Base-by-base conservation (phyloP, 1,284 basidiomycete species). In the Cutaneotrichosporon sp. region DNA sequence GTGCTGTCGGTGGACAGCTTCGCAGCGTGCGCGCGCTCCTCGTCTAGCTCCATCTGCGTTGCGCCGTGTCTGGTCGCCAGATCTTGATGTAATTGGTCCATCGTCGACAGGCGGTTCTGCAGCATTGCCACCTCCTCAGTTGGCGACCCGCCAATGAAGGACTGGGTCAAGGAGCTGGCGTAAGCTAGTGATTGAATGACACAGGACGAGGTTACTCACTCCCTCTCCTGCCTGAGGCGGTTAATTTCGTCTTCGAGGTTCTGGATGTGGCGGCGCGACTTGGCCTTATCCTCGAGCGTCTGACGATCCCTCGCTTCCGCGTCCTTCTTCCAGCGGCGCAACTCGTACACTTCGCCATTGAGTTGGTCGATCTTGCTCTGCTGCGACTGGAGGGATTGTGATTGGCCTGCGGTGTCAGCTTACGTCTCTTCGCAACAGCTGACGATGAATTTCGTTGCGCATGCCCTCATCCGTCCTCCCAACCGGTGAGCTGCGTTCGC, bases 211-310 rank as follows among this genome's bases (percentile, higher is more conserved):
- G n/a, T n/a, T n/a, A 67, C 72, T 47, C 49, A 76, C 73, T 75
- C 72, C 58, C 73, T 64, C 45, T 76, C 75, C n/a, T 64, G 46
- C 4, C 70, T 60, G 4, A 69, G 61, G 8, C 68, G 63, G 26
- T 70, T 69, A 3, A 74, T 54, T 50, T 72, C 66, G 17, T 67
- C 67, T 24, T 71, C 60, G 43, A 72, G 50, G 1, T 55, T 52
- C 32, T 60, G 44, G 14, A 68, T 62, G 35, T 71, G 64, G 17
- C 71, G 66, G 25, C 62, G 60, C 17, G 72, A 57, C 4, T 57
- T 53, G 33, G 61, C 55, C 49, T 71, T 68, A 0, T 56, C 48
- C 12, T 66, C 63, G 49, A 66, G 66, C 12, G 57, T 44, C 5
- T 62, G 60, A 3, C 62, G 59, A 16, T 70, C 64, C 4, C 57